A percentile compares a stretch with the other conserved stretches of the same genome.
Conservation (phyloP, 2,329 filamentous ascomycete genomes). For the Botryotinia narcissicola region DNA sequence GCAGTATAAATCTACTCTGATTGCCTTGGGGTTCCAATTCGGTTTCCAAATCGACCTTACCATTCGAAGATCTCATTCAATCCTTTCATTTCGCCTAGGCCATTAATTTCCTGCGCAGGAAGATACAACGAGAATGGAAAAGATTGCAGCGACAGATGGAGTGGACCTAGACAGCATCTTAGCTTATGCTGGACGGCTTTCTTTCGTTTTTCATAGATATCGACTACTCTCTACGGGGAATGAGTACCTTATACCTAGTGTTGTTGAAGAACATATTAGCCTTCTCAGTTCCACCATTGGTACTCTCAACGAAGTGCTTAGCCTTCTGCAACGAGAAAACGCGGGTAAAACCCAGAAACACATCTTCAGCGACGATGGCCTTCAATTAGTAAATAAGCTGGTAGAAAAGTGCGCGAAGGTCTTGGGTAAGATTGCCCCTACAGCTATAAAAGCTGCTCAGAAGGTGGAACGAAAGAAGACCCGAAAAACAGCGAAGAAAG, state of each 20-base stretch:
- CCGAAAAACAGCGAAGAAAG: conserved; percentile 19
- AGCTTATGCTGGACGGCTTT: conserved; percentile 27
- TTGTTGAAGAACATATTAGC: conserved; percentile 27
- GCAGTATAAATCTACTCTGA: not conserved
- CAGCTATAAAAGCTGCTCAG: conserved; percentile 22
- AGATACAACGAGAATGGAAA: conserved; percentile 23
- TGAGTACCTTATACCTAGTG: not conserved
- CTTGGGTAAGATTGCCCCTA: conserved; percentile 24
- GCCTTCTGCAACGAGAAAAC: conserved; percentile 23
- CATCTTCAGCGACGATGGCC: conserved; percentile 29
- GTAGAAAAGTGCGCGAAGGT: conserved; percentile 27
- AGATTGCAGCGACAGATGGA: conserved; percentile 5
- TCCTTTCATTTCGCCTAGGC: not conserved
- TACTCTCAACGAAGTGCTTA: conserved; percentile 28
- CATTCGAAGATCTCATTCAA: not conserved
- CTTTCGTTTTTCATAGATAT: conserved; percentile 28
- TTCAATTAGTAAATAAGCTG: conserved; percentile 29
- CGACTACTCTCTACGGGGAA: conserved; percentile 11
- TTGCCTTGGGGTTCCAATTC: not conserved
- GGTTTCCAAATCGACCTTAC: not conserved
- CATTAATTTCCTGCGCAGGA: not conserved
- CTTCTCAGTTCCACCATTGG: conserved; percentile 27
- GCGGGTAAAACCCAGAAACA: conserved; percentile 13
- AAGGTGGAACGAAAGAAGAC: conserved; percentile 23
- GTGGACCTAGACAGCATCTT: conserved; percentile 20